Evolutionary conservation across 2,329 filamentous ascomycete genomes (phyloP).

Genomic region (Botrytis sinoallii): DNA sequence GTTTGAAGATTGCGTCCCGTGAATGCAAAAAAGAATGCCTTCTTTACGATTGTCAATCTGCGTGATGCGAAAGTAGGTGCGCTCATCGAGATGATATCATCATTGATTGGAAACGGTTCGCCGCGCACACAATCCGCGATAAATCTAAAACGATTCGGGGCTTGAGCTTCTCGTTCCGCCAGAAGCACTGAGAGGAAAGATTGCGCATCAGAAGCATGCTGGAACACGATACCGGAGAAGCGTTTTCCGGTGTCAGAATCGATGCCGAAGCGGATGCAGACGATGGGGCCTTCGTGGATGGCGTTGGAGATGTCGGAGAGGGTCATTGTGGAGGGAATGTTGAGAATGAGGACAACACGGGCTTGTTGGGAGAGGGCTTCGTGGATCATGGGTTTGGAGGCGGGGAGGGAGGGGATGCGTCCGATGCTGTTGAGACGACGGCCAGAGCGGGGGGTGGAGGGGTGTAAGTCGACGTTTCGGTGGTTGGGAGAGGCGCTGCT

Average conservation of each 20-base stretch:
- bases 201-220: slow-evolving; percentile 29
- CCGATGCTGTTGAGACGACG: slow-evolving; percentile 18
- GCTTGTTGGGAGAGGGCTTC: slow-evolving; percentile 28
- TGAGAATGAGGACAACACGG: slow-evolving; percentile 33
- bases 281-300: slow-evolving; percentile 33
- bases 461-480: slow-evolving; percentile 26
- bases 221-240: slow-evolving; percentile 35
- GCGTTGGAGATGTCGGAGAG: slow-evolving; percentile 33
- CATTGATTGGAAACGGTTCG: slow-evolving; percentile 28
- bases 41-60: slow-evolving; percentile 36
- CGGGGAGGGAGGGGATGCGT: slow-evolving; percentile 8
- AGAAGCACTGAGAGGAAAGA: slow-evolving; percentile 26
- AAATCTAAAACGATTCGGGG: slow-evolving; percentile 32
- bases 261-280: slow-evolving; percentile 32
- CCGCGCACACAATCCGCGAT: slow-evolving; percentile 30
- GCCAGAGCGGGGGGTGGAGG: slow-evolving; percentile 18
- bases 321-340: slow-evolving; percentile 30
- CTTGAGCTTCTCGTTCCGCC: slow-evolving; percentile 24
- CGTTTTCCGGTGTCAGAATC: slow-evolving; percentile 26
- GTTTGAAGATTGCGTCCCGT: slow-evolving; percentile 27
- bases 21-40: slow-evolving; percentile 35
- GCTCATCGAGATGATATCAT: slow-evolving; percentile 31
- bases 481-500: slow-evolving; percentile 22
- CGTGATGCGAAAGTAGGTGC: slow-evolving; percentile 30
- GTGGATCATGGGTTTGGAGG: background rate